phyloP scores from a whole-genome alignment of 2,329 filamentous ascomycete genomes.

The Cryphonectria japonica region DNA sequence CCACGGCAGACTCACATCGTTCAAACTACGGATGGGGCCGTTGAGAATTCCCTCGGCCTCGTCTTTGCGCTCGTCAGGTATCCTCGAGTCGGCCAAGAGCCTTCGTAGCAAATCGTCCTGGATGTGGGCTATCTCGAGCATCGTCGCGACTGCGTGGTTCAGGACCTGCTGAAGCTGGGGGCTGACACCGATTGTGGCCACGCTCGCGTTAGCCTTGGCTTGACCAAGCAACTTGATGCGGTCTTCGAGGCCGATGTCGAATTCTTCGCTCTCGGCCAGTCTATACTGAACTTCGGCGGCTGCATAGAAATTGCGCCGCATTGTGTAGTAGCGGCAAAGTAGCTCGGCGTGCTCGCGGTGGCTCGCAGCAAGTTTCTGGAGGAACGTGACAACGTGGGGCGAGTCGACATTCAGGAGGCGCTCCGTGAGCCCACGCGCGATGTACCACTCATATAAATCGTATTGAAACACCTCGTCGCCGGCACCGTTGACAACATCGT shows the following conservation, averaged over 20 bases:
- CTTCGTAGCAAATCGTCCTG: constrained; percentile 89
- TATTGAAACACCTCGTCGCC: constrained; percentile 94
- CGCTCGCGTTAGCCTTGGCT: constrained; percentile 90
- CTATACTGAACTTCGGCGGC: constrained; percentile 85
- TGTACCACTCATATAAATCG: constrained; percentile 97
- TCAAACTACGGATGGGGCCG: constrained; percentile 76
- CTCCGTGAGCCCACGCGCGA: constrained; percentile 81
- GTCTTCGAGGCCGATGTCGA: constrained; percentile 77
- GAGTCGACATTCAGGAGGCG: constrained; percentile 84
- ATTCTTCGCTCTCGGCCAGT: constrained; percentile 76
- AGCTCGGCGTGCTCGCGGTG: constrained; percentile 83
- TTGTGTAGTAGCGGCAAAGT: constrained; percentile 89
- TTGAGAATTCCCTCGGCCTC: constrained; percentile 72
- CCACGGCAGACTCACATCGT: constrained; percentile 62
- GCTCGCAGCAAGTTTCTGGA: constrained; percentile 73
- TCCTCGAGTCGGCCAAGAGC: constrained; percentile 71
- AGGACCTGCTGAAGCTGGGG: constrained; percentile 83
- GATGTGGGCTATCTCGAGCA: constrained; percentile 91
- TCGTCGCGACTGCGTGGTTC: constrained; percentile 80
- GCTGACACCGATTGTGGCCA: constrained; percentile 74
- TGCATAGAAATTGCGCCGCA: constrained; percentile 80
- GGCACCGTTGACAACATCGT: constrained; percentile 85
- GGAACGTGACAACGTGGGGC: constrained; percentile 82
- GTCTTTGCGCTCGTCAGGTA: constrained; percentile 64
- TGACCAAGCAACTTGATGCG: constrained; percentile 88